phyloP scores from a whole-genome alignment of 2,329 filamentous ascomycete genomes.

The Fusarium caatingaense region DNA sequence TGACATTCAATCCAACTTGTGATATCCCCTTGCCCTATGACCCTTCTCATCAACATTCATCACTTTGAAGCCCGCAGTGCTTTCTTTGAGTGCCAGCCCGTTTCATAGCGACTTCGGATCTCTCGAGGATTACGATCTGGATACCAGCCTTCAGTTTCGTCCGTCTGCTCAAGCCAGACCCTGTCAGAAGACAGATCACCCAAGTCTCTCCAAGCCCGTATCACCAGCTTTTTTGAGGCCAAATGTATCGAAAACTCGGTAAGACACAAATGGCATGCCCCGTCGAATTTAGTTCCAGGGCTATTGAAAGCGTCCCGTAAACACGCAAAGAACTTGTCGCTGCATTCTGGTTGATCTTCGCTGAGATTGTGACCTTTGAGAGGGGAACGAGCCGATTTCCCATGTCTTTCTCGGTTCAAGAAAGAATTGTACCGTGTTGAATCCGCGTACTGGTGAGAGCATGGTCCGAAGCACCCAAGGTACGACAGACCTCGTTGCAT shows the following conservation, averaged over 20 bases:
- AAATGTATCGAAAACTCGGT: conserved; percentile 7
- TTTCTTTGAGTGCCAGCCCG: no score
- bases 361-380: no score
- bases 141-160: not conserved
- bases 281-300: not conserved
- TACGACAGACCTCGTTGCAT: no score
- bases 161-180: no score
- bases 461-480: not conserved
- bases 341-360: not conserved
- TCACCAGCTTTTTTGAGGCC: not conserved
- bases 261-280: not conserved
- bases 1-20: no score
- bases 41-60: not conserved
- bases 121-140: not conserved
- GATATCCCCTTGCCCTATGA: not conserved
- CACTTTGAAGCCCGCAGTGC: no score
- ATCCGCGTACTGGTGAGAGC: not conserved
- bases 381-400: no score
- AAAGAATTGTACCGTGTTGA: no score
- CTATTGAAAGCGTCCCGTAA: not conserved
- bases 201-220: not conserved
- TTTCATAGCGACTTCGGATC: conserved; percentile 2
- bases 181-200: no score
- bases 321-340: not conserved
- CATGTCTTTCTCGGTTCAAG: not conserved